Base-by-base conservation (phyloP, 1,139 yeast species). In the Debaryomycetaceae sp. region DNA sequence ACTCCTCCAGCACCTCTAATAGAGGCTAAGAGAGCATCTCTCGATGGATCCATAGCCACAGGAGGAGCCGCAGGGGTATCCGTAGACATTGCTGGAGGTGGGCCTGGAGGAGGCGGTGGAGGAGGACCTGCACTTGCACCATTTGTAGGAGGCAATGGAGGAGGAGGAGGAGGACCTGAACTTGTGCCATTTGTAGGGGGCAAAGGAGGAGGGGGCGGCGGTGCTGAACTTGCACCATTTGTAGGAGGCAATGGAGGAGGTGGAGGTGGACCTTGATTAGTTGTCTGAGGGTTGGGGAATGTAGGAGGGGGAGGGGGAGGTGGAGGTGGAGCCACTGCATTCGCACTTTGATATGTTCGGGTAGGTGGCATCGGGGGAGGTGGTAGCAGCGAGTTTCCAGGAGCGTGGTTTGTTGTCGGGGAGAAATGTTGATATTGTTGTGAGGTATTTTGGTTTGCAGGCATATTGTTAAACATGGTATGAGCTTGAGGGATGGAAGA, bases 21-120 rank as follows among this genome's bases (percentile, higher is more conserved):
- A 0, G 97, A 88, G 0, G 96, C 89, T 47, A 93, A 68, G 39
- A 93, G 75, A 0, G 96, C 96, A 62, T 87, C 96, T 56, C 96
- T 75, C 0, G 83, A 83, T 1, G 73, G 68, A 51, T 76, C 89
- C 1, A 75, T 78, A 1, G 74, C 54, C 1, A 59, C 58, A 6
- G 52, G 39, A 6, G 60, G 49, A 3, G 65, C 59, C n/a, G 63
- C 57, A 4, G 53, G 42, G 0, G 53, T 35, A 6, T 44, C 50
- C 3, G 49, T 49, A 42, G 49, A 39, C 7, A 69, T 61, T 4
- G 70, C 65, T 6, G 70, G 65, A 8, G 72, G 65, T 20, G 66
- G 63, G n/a, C 66, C 61, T 4, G 65, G 61, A n/a, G 70, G 65
- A 53, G 40, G 42, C 17, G 75, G 72, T 2, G 78, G 68, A 9